These are phyloP conservation scores for Diplocarpon rosae DNA, from an alignment of 2,329 filamentous ascomycete genomes.

Conservation along the genomic window DNA sequence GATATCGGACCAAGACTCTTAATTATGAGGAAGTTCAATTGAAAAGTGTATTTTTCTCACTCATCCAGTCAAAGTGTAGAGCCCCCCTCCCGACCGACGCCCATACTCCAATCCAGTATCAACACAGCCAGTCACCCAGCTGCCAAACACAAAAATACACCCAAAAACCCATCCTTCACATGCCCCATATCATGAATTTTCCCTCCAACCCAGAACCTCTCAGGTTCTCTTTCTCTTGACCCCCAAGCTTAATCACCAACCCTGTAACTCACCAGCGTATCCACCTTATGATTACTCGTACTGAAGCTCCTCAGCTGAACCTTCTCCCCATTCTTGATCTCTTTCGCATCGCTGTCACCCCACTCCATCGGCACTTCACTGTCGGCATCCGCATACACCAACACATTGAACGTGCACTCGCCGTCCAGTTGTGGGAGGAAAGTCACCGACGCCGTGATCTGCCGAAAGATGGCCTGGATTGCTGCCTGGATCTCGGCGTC, in stretches of 20 bases:
- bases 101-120: not conserved
- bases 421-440: constrained; percentile 90
- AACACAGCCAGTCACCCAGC: not conserved
- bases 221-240: not conserved
- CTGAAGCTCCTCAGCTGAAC: constrained; percentile 94
- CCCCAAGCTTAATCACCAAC: constrained; percentile 33
- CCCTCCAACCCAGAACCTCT: not conserved
- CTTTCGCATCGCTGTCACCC: constrained; percentile 96
- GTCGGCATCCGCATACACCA: constrained; percentile 95
- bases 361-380: constrained; percentile 95
- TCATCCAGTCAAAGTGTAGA: too few relatives aligned
- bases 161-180: not conserved
- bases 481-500: constrained; percentile 91
- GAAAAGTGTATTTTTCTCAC: too few relatives aligned
- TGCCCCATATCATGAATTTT: not conserved
- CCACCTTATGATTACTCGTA: constrained; percentile 86
- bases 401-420: constrained; percentile 96
- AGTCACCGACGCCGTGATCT: constrained; percentile 95
- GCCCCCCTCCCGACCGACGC: not conserved
- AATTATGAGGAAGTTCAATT: too few relatives aligned
- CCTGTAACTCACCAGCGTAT: constrained; percentile 91
- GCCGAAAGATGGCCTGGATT: constrained; percentile 92
- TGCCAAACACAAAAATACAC: not conserved
- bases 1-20: too few relatives aligned
- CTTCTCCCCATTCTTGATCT: constrained; percentile 85